Evolutionary conservation across 2,329 filamentous ascomycete species (phyloP).

Genomic region (Cadophora sp.): DNA sequence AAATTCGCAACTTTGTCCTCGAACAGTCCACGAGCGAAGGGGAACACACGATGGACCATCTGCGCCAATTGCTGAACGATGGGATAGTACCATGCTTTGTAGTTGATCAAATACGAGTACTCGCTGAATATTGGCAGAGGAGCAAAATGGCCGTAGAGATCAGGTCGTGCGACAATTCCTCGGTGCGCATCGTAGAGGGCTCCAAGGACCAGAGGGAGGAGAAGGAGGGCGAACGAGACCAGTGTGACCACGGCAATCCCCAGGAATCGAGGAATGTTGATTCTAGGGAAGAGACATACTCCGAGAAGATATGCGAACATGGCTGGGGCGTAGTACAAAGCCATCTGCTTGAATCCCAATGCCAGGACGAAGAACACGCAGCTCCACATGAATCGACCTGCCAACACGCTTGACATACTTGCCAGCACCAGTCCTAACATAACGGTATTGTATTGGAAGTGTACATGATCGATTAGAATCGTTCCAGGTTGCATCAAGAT

Average conservation of each 20-base stretch:
- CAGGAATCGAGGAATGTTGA: slow-evolving; percentile 72
- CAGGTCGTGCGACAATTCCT: slow-evolving; percentile 63
- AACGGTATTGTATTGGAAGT: slow-evolving; percentile 98
- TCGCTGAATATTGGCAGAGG: slow-evolving; percentile 68
- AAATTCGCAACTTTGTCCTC: slow-evolving; percentile 99
- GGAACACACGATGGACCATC: slow-evolving; percentile 90
- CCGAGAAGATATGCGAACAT: slow-evolving; percentile 93
- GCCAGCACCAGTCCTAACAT: slow-evolving; percentile 93
- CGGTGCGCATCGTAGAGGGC: slow-evolving; percentile 71
- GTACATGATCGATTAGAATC: slow-evolving; percentile 92
- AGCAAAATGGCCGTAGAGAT: slow-evolving; percentile 62
- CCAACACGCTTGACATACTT: slow-evolving; percentile 86
- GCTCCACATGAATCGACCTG: slow-evolving; percentile 84
- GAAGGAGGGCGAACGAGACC: slow-evolving; percentile 74
- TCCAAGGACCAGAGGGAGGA: slow-evolving; percentile 77
- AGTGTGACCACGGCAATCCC: slow-evolving; percentile 77
- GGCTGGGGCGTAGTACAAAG: slow-evolving; percentile 92
- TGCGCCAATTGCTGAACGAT: slow-evolving; percentile 81
- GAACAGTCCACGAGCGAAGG: slow-evolving; percentile 93
- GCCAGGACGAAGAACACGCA: slow-evolving; percentile 93
- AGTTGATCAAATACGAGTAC: slow-evolving; percentile 64
- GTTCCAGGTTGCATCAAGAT: slow-evolving; percentile 91
- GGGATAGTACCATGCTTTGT: slow-evolving; percentile 74
- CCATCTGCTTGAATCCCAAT: slow-evolving; percentile 99
- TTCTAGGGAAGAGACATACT: slow-evolving; percentile 77